phyloP scores from a whole-genome alignment of 331 rosid species.

The Erythrophleum ivorense region DNA sequence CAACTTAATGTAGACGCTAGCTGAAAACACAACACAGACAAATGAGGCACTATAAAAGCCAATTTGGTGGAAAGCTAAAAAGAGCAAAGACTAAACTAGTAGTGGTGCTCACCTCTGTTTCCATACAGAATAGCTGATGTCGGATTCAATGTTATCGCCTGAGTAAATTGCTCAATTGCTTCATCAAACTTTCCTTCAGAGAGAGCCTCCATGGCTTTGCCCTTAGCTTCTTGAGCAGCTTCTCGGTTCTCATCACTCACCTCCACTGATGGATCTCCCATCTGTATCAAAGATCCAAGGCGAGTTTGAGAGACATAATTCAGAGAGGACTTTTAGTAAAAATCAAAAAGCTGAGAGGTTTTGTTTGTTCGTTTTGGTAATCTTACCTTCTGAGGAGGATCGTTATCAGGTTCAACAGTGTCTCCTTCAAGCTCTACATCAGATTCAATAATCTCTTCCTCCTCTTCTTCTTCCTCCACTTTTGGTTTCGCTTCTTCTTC shows the following conservation, averaged over 20 bases:
- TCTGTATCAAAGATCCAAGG: slow-evolving; percentile 45
- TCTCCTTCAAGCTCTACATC: slow-evolving; percentile 86
- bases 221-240: slow-evolving; percentile 67
- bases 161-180: too few relatives aligned
- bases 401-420: slow-evolving; percentile 71
- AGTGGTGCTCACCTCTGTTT: too few relatives aligned
- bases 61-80: too few relatives aligned
- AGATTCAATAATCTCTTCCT: slow-evolving; percentile 74
- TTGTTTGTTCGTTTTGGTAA: too few relatives aligned
- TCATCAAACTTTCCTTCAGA: too few relatives aligned
- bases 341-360: not conserved
- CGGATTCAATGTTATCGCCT: too few relatives aligned
- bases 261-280: slow-evolving; percentile 75
- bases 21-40: too few relatives aligned
- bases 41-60: too few relatives aligned
- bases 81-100: too few relatives aligned
- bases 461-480: slow-evolving; percentile 64
- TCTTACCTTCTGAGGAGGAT: slow-evolving; percentile 89
- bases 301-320: not conserved
- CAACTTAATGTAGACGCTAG: too few relatives aligned
- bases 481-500: slow-evolving; percentile 39
- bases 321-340: not conserved
- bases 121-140: too few relatives aligned
- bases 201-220: slow-evolving; percentile 71
- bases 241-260: slow-evolving; percentile 79